Evolutionary conservation across 2,329 filamentous ascomycete species (phyloP).

Genomic region (Aspergillus intermedius): DNA sequence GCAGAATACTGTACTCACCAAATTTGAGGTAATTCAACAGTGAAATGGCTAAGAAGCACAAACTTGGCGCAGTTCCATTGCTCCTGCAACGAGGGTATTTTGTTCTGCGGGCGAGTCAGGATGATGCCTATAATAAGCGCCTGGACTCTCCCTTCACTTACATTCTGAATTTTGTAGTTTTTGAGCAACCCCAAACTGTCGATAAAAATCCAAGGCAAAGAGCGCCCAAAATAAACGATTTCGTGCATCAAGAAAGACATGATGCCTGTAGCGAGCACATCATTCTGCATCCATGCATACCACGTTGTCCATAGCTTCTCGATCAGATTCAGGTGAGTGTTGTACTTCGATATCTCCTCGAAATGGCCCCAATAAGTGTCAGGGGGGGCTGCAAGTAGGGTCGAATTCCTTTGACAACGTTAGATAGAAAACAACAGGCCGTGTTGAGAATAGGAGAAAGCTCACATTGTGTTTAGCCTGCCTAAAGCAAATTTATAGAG

Average conservation of each 20-base stretch:
- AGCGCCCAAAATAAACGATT: slow-evolving; percentile 85
- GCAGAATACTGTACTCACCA: slow-evolving; percentile 49
- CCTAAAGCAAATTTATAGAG: neutral
- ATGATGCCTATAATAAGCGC: neutral
- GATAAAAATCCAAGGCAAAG: slow-evolving; percentile 85
- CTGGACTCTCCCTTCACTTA: slow-evolving; percentile 38
- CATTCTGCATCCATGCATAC: slow-evolving; percentile 98
- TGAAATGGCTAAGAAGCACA: slow-evolving; percentile 92
- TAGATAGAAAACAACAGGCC: slow-evolving; percentile 1
- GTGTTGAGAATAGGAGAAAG: neutral
- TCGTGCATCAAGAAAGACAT: slow-evolving; percentile 98
- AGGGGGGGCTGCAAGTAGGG: slow-evolving; percentile 35
- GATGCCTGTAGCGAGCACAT: slow-evolving; percentile 91
- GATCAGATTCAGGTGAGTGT: slow-evolving; percentile 76
- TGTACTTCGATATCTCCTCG: slow-evolving; percentile 61
- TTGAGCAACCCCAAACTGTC: slow-evolving; percentile 81
- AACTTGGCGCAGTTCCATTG: slow-evolving; percentile 92
- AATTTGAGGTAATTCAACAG: slow-evolving; percentile 95
- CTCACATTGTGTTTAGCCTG: slow-evolving; percentile 14
- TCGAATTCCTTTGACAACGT: slow-evolving; percentile 40
- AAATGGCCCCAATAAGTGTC: slow-evolving; percentile 62
- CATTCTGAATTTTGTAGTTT: slow-evolving; percentile 89
- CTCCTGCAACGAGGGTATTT: slow-evolving; percentile 86
- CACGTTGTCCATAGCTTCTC: slow-evolving; percentile 92
- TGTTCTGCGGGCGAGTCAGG: slow-evolving; percentile 46